Conservation (phyloP, 257 asterid species). For the Knoxia roxburghii region DNA sequence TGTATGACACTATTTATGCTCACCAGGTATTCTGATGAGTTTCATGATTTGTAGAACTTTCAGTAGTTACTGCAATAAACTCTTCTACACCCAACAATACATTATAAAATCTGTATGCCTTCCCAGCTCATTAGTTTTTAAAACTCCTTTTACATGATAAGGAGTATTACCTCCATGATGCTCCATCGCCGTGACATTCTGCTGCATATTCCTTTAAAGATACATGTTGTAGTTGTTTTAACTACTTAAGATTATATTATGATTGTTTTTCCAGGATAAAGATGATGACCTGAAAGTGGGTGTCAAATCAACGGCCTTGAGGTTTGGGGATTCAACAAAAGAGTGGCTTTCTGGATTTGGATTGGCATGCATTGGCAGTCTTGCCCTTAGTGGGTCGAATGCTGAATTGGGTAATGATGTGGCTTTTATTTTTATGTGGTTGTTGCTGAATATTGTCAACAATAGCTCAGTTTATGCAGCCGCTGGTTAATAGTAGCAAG, state of each 20-base stretch:
- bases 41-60: not conserved
- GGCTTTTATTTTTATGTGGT: not conserved
- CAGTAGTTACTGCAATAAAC: not conserved
- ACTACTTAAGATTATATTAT: not conserved
- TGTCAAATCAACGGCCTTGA: conserved; percentile 86
- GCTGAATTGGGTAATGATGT: conserved; percentile 60
- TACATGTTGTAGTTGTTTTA: not conserved
- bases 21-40: conserved; percentile 52
- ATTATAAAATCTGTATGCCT: not conserved
- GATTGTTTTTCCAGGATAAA: conserved; percentile 60
- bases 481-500: not conserved
- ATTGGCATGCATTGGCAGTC: conserved; percentile 63
- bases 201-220: not conserved
- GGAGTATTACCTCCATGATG: not conserved
- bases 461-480: not conserved
- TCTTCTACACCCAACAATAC: not conserved
- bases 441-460: too few species aligned
- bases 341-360: conserved; percentile 86
- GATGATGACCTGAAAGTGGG: conserved; percentile 84
- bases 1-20: conserved; percentile 89
- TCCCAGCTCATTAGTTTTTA: not conserved
- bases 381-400: conserved; percentile 68
- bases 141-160: not conserved
- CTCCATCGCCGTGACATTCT: too few species aligned
- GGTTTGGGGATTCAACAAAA: conserved; percentile 85